phyloP scores from a whole-genome alignment of 73 alveolate genomes.

The Blepharisma stoltei region DNA sequence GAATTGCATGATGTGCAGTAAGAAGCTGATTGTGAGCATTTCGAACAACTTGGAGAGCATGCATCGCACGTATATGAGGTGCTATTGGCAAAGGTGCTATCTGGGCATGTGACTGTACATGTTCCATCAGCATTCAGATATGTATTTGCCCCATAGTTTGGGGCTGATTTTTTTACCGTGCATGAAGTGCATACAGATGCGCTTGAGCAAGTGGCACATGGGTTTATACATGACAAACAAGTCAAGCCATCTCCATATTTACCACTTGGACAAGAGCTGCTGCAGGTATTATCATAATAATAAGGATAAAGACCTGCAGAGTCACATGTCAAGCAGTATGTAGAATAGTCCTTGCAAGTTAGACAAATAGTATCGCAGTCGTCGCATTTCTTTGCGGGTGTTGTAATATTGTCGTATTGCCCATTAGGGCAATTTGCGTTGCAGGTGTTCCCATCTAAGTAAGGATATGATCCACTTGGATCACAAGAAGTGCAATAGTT shows the following conservation, averaged over 20 bases:
- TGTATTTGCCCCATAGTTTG: background rate
- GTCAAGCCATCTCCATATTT: conserved; percentile 14
- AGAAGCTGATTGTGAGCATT: background rate
- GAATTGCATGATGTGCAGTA: background rate
- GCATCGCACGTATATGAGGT: background rate
- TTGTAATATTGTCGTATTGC: background rate
- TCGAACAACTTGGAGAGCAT: background rate
- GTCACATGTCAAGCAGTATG: conserved; percentile 1
- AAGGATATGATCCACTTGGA: background rate
- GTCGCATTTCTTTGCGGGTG: background rate
- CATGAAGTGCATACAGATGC: background rate
- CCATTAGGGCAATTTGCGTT: conserved; percentile 2
- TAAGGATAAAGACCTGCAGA: background rate
- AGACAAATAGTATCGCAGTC: background rate
- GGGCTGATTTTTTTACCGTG: background rate
- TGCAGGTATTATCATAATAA: background rate
- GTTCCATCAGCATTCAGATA: background rate
- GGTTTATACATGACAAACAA: background rate
- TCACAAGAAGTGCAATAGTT: background rate
- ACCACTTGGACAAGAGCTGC: background rate
- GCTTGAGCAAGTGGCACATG: conserved; percentile 11
- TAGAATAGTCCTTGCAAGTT: background rate
- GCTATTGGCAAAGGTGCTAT: background rate
- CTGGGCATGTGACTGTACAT: conserved; percentile 14
- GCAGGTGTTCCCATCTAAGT: background rate